A percentile compares a stretch with the other conserved stretches of the same genome.
These are phyloP conservation scores for Apiospora sp. DNA, from an alignment of 2,329 filamentous ascomycete genomes.

Conservation along the genomic window DNA sequence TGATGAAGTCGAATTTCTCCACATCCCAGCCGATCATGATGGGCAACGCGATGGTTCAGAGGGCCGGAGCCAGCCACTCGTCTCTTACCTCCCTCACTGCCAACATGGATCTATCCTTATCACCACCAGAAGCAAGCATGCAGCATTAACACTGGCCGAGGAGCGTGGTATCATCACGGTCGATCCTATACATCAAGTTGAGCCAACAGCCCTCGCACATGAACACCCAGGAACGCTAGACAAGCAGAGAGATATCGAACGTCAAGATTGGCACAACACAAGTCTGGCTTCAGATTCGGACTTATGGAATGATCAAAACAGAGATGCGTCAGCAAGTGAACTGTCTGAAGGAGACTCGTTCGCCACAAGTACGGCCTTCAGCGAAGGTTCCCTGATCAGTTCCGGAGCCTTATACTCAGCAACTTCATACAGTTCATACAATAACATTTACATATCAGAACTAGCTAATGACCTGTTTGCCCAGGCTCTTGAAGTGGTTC, in stretches of 20 bases:
- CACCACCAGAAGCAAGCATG: constrained; percentile 33
- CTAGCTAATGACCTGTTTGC: too few relatives aligned
- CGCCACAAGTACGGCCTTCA: too few relatives aligned
- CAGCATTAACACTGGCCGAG: constrained; percentile 35
- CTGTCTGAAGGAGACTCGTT: too few relatives aligned
- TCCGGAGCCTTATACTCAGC: too few relatives aligned
- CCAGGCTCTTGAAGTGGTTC: too few relatives aligned
- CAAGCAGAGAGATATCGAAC: constrained; percentile 37
- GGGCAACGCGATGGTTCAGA: neutral
- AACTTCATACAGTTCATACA: too few relatives aligned
- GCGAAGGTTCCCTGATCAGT: too few relatives aligned
- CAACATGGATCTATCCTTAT: constrained; percentile 42
- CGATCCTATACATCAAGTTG: constrained; percentile 37
- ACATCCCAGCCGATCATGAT: constrained; percentile 25
- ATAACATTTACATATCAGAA: too few relatives aligned
- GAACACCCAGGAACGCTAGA: constrained; percentile 34
- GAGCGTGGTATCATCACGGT: constrained; percentile 36
- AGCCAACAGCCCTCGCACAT: constrained; percentile 43
- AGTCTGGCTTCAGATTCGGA: too few relatives aligned
- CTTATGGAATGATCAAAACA: too few relatives aligned
- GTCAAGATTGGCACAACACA: too few relatives aligned
- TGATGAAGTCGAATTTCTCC: constrained; percentile 43
- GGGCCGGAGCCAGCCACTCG: constrained; percentile 29
- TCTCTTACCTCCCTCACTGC: constrained; percentile 39
- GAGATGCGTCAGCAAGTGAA: too few relatives aligned